Evolutionary conservation across 2,329 filamentous ascomycete genomes (phyloP).

Genomic region (Rhynchosporium agropyri): DNA sequence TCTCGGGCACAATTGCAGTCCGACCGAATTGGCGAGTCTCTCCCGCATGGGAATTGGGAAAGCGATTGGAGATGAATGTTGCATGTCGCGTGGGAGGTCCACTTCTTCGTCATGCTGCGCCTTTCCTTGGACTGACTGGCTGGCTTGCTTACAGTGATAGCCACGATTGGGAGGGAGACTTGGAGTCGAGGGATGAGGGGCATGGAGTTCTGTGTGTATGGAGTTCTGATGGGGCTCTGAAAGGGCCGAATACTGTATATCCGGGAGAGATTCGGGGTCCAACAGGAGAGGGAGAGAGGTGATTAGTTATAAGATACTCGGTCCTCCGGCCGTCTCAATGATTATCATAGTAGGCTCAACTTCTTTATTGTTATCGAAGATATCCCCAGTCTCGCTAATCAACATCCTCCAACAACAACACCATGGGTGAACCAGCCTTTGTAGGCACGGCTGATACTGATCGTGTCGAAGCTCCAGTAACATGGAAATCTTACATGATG

Average conservation of each 20-base stretch:
- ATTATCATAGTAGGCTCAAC: conserved; percentile 12
- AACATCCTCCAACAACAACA: conserved; percentile 8
- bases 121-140: too few relatives aligned
- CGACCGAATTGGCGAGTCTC: conserved; percentile 23
- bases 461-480: conserved; percentile 67
- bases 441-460: conserved; percentile 51
- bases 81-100: conserved; percentile 14
- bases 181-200: conserved; percentile 26
- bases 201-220: not conserved
- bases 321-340: not conserved
- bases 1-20: conserved; percentile 22
- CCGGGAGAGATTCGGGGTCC: not conserved
- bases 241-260: conserved; percentile 23
- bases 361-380: conserved; percentile 11
- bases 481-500: conserved; percentile 67
- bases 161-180: too few relatives aligned
- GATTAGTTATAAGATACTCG: conserved; percentile 13
- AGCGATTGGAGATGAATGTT: not conserved
- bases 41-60: conserved; percentile 1
- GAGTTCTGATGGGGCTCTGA: conserved; percentile 16
- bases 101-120: not conserved
- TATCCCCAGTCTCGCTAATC: conserved; percentile 5
- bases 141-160: too few relatives aligned
- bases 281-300: not conserved
- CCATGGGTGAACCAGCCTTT: conserved; percentile 29